Conservation (phyloP, 345 rosid species). For the Eucalyptus grandis region DNA sequence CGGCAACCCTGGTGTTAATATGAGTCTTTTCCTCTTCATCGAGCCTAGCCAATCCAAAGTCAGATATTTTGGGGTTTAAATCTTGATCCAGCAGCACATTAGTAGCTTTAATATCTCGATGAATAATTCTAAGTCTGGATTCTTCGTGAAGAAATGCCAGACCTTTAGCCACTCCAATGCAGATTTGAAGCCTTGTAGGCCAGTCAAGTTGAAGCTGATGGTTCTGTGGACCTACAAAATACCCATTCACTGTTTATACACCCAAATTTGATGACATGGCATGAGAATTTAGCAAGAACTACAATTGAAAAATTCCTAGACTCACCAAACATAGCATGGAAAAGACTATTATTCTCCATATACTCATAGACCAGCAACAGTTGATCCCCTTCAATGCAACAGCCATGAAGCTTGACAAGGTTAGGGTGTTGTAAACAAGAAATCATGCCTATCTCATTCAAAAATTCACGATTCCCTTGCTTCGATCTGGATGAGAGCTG, state of each 20-base stretch:
- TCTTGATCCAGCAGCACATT: constrained; percentile 42
- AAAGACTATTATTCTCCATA: constrained; percentile 59
- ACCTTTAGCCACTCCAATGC: constrained; percentile 55
- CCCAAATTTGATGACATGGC: background rate
- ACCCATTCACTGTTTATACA: background rate
- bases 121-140: constrained; percentile 39
- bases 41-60: constrained; percentile 57
- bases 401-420: constrained; percentile 61
- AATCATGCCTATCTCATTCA: constrained; percentile 59
- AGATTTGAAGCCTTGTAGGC: constrained; percentile 32
- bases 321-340: constrained; percentile 49
- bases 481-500: constrained; percentile 62
- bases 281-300: background rate
- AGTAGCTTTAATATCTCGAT: constrained; percentile 55
- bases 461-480: constrained; percentile 66
- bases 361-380: constrained; percentile 51
- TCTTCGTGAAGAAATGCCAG: constrained; percentile 48
- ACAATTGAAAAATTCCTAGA: background rate
- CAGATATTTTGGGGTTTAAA: constrained; percentile 51
- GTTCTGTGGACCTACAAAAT: constrained; percentile 2
- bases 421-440: constrained; percentile 65
- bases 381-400: constrained; percentile 56
- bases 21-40: constrained; percentile 31
- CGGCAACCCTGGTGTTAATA: constrained; percentile 50
- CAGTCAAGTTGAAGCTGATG: constrained; percentile 23